Evolutionary conservation across 495 filamentous ascomycete genomes (phyloP).

Genomic region (Choiromyces venosus): DNA sequence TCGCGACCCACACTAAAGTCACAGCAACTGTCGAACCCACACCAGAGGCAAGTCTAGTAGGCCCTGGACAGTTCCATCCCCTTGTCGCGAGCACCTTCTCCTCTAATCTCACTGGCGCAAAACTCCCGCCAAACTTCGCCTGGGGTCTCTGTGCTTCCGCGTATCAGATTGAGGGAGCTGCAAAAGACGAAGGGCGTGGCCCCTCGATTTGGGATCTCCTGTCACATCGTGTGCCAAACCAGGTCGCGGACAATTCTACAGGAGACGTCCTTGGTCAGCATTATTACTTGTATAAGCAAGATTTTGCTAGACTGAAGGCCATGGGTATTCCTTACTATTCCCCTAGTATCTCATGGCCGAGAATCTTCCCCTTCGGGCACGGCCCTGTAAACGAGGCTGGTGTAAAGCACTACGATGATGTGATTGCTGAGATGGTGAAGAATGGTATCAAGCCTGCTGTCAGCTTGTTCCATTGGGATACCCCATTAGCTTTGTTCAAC

Average conservation of each 20-base stretch:
- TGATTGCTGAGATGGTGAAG: slow-evolving; percentile 45
- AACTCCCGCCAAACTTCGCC: slow-evolving; percentile 38
- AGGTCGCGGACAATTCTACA: slow-evolving; percentile 45
- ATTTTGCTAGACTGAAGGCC: slow-evolving; percentile 45
- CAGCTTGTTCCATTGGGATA: slow-evolving; percentile 50
- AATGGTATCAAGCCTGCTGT: slow-evolving; percentile 45
- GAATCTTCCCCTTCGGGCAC: slow-evolving; percentile 48
- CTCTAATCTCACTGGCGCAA: slow-evolving; percentile 33
- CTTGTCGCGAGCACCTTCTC: slow-evolving; percentile 40
- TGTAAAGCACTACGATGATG: slow-evolving; percentile 47
- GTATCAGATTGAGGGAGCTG: slow-evolving; percentile 43
- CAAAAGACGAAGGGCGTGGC: slow-evolving; percentile 40
- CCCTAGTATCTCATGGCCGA: slow-evolving; percentile 47
- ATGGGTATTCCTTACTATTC: slow-evolving; percentile 46
- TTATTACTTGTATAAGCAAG: slow-evolving; percentile 49
- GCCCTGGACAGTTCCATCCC: slow-evolving; percentile 44
- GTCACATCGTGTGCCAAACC: slow-evolving; percentile 42
- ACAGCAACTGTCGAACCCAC: slow-evolving; percentile 47
- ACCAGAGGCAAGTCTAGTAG: slow-evolving; percentile 45
- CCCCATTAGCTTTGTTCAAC: slow-evolving; percentile 47
- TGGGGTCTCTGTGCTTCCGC: slow-evolving; percentile 43
- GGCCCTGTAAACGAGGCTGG: slow-evolving; percentile 46
- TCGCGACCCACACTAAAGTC: slow-evolving; percentile 45
- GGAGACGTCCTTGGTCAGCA: slow-evolving; percentile 46
- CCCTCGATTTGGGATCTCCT: slow-evolving; percentile 43